Evolutionary conservation across 108 stramenopile genomes (phyloP), one percentile per base, ranked within the genome.

Genomic region (Fragilariopsis cylindrus): DNA sequence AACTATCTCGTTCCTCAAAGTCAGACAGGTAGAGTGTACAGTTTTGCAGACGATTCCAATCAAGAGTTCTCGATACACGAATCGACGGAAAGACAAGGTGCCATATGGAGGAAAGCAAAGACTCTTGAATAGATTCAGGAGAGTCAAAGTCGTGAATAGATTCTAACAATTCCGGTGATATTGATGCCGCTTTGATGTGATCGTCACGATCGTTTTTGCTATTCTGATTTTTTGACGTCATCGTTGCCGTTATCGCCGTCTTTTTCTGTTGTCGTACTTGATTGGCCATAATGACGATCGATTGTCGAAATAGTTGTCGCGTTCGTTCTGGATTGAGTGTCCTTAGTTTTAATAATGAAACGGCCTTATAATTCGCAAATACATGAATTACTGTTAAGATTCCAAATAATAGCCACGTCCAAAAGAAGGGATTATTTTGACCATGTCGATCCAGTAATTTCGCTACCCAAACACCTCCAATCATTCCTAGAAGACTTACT

Each of bases 401-500:
- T 5, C 82, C 69, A 78, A 98, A 98, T 11, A 96, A 78, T 9
- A 70, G 65, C 96, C 95, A 96, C 18, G 90, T 83, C 16, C 50
- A 53, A 56, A 55, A 56, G n/a, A 69, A 62, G 15, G 64, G 69
- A 66, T 60, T 47, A 52, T 77, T 19, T 58, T 82, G 76, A n/a
- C 62, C 40, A 40, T 63, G 16, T 48, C 73, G 71, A 48, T 82
- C 64, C 40, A 95, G 66, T 47, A 67, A 64, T 40, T 70, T 69
- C 7, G 91, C 89, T 16, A 95, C 65, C 16, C 60, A 57, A 30
- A 93, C 73, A 15, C 96, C 97, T 16, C 85, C 71, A 5, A 88
- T 71, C 92, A 98, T 96, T 19, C 98, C 98, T 16, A 97, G 57
- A 18, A 98, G 73, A 43, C 91, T 96, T 4, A 97, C 96, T n/a